Evolutionary conservation across 2,329 filamentous ascomycete species (phyloP).

Genomic region (Paraphoma chrysanthemicola): DNA sequence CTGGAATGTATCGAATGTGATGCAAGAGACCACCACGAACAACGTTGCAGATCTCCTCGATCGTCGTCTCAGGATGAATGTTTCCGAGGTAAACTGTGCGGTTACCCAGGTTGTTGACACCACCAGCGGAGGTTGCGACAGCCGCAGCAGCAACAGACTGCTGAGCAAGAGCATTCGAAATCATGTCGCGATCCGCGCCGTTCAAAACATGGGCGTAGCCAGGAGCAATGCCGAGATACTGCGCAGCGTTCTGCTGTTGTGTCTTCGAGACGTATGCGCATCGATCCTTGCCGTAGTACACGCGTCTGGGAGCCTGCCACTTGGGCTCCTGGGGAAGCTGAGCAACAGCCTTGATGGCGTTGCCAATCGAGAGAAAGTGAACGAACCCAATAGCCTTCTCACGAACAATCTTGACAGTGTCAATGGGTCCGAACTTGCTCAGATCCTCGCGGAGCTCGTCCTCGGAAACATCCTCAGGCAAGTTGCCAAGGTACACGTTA

Average conservation of each 20-base stretch:
- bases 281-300: constrained; percentile 98
- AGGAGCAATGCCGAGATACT: constrained; percentile 96
- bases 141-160: constrained; percentile 97
- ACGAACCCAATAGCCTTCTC: constrained; percentile 99
- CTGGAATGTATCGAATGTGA: constrained; percentile 98
- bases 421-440: constrained; percentile 94
- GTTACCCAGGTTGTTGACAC: constrained; percentile 97
- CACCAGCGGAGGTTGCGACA: constrained; percentile 93
- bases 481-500: constrained; percentile 95
- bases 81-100: constrained; percentile 97
- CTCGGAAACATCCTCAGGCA: constrained; percentile 87
- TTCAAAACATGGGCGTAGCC: constrained; percentile 97
- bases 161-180: constrained; percentile 94
- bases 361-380: constrained; percentile 95
- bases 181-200: constrained; percentile 92
- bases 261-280: constrained; percentile 99
- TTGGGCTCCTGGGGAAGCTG: constrained; percentile 95
- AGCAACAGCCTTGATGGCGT: constrained; percentile 96
- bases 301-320: constrained; percentile 93
- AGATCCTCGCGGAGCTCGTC: constrained; percentile 94
- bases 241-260: constrained; percentile 97
- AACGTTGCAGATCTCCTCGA: constrained; percentile 99
- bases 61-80: constrained; percentile 97
- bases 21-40: constrained; percentile 94
- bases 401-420: constrained; percentile 95